Evolutionary conservation across 106 monocot genomes (phyloP).

Genomic region (Cymbidium sinense): DNA sequence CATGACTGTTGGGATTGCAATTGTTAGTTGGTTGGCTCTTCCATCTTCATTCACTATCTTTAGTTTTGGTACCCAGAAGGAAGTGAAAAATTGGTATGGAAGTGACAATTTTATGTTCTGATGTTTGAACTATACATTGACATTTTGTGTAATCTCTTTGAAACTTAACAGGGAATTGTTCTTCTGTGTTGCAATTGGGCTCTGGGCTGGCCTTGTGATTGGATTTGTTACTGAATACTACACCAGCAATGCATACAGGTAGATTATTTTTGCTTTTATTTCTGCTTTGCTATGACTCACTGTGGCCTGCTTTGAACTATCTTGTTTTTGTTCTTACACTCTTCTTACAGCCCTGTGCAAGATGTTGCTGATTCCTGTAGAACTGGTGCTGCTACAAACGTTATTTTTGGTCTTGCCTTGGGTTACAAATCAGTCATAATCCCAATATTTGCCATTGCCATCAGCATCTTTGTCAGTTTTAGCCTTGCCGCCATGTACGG

Average conservation of each 20-base stretch:
- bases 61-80: slow-evolving; percentile 53
- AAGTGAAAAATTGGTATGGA: slow-evolving; percentile 69
- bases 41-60: slow-evolving; percentile 65
- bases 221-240: slow-evolving; percentile 46
- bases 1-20: slow-evolving; percentile 76
- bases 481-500: slow-evolving; percentile 69
- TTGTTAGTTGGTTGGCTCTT: slow-evolving; percentile 47
- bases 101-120: background rate
- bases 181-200: slow-evolving; percentile 46
- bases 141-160: background rate
- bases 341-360: slow-evolving; percentile 51
- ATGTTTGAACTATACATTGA: background rate
- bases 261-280: background rate
- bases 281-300: background rate
- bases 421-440: slow-evolving; percentile 76
- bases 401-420: slow-evolving; percentile 69
- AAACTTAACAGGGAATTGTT: slow-evolving; percentile 26
- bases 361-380: slow-evolving; percentile 76
- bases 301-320: background rate
- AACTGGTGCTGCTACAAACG: slow-evolving; percentile 69
- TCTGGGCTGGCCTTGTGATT: slow-evolving; percentile 42
- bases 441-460: slow-evolving; percentile 66
- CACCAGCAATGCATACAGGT: slow-evolving; percentile 53
- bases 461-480: slow-evolving; percentile 67
- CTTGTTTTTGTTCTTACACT: background rate